Evolutionary conservation across 805 yeast genomes (phyloP).

Genomic region (Pichia heedii): DNA sequence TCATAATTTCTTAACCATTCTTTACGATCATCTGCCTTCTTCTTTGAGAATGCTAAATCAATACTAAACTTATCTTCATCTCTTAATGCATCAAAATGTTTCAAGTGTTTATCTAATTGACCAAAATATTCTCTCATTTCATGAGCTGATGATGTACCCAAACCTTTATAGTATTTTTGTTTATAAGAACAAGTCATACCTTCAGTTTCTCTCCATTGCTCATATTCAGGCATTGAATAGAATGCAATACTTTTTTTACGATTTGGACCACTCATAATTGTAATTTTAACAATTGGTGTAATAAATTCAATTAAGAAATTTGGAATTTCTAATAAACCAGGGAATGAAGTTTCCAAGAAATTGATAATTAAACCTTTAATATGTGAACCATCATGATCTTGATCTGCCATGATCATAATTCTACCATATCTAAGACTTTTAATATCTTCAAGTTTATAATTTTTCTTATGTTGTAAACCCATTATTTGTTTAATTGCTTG

Average conservation of each 20-base stretch:
- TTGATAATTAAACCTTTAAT: conserved; percentile 93
- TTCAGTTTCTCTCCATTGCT: conserved; percentile 81
- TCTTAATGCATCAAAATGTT: conserved; percentile 72
- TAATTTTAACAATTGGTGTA: conserved; percentile 92
- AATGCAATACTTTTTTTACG: conserved; percentile 55
- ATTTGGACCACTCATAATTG: conserved; percentile 53
- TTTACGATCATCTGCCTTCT: conserved; percentile 93
- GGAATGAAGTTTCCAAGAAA: conserved; percentile 87
- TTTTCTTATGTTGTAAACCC: conserved; percentile 89
- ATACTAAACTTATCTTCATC: conserved; percentile 69
- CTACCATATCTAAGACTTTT: conserved; percentile 85
- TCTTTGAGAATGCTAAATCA: conserved; percentile 90
- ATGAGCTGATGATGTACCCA: conserved; percentile 82
- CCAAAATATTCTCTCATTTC: conserved; percentile 88
- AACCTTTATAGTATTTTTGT: conserved; percentile 95
- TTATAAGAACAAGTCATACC: conserved; percentile 73
- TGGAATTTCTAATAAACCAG: conserved; percentile 83
- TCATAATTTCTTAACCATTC: conserved; percentile 89
- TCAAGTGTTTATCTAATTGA: conserved; percentile 76
- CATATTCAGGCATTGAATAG: conserved; percentile 94
- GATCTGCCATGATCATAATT: conserved; percentile 99
- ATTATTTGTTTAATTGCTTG: conserved; percentile 92
- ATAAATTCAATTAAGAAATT: conserved; percentile 91
- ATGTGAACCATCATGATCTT: conserved; percentile 98
- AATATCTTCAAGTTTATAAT: conserved; percentile 52